phyloP scores from a whole-genome alignment of 257 asterid species.

The Solanum tarapatanum region DNA sequence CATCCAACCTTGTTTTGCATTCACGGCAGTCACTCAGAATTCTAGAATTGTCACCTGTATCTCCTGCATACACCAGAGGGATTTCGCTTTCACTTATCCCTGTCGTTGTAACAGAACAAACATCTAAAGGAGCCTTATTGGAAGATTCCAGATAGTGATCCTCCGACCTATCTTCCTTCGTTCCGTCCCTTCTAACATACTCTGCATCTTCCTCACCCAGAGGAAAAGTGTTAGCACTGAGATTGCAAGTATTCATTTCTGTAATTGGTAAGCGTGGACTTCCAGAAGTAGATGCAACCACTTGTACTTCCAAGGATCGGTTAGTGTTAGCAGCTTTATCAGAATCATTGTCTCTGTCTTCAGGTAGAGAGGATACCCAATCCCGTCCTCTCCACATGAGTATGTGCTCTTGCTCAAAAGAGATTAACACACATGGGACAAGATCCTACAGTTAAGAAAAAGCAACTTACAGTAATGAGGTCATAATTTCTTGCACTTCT shows the following conservation, averaged over 20 bases:
- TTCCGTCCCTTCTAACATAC: constrained; percentile 8
- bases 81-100: constrained; percentile 5
- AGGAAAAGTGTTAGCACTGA: constrained; percentile 7
- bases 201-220: constrained; percentile 15
- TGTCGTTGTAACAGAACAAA: constrained; percentile 3
- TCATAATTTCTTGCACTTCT: not conserved
- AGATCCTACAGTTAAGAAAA: constrained; percentile 57
- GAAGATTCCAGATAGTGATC: not conserved
- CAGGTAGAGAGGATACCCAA: constrained; percentile 55
- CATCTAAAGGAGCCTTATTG: constrained; percentile 8
- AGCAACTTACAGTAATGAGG: not conserved
- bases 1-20: constrained; percentile 8
- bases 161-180: constrained; percentile 9
- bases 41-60: constrained; percentile 4
- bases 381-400: constrained; percentile 81
- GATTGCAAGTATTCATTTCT: constrained; percentile 8
- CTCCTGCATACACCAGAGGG: constrained; percentile 1
- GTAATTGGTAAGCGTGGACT: constrained; percentile 1
- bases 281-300: constrained; percentile 15
- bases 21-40: constrained; percentile 4
- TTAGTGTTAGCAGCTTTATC: constrained; percentile 5
- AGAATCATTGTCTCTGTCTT: constrained; percentile 13
- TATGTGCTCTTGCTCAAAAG: constrained; percentile 76
- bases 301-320: constrained; percentile 1
- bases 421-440: constrained; percentile 81